These are phyloP conservation scores for Fusarium concolor DNA, from an alignment of 2,329 filamentous ascomycete species.

Conservation along the genomic window DNA sequence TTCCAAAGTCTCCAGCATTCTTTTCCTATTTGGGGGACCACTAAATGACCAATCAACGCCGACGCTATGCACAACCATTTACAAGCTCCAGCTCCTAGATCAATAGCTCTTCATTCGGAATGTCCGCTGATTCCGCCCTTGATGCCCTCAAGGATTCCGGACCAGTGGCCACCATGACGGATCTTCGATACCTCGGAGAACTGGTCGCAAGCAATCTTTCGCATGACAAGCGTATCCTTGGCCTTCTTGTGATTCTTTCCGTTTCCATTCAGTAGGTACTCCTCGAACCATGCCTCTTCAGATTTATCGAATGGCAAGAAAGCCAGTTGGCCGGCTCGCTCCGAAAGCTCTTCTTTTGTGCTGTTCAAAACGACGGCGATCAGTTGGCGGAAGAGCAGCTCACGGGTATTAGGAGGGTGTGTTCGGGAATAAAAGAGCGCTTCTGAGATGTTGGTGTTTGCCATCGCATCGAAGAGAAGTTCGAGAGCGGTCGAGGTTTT, in stretches of 20 bases:
- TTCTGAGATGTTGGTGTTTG: constrained; percentile 74
- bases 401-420: constrained; percentile 70
- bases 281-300: constrained; percentile 81
- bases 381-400: constrained; percentile 74
- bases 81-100: not conserved
- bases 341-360: constrained; percentile 56
- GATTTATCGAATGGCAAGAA: constrained; percentile 76
- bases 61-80: constrained; percentile 40
- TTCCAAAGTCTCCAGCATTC: no score
- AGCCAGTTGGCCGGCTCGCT: constrained; percentile 75
- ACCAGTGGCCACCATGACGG: constrained; percentile 60
- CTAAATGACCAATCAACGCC: constrained; percentile 27
- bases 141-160: constrained; percentile 63
- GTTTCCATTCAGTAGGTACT: constrained; percentile 72
- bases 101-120: constrained; percentile 33
- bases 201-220: constrained; percentile 75
- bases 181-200: constrained; percentile 62
- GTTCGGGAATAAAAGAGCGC: constrained; percentile 79
- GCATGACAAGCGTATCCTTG: constrained; percentile 79
- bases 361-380: constrained; percentile 67
- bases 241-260: constrained; percentile 73
- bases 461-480: constrained; percentile 76
- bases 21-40: no score
- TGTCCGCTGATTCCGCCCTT: constrained; percentile 58
- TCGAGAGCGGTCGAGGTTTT: constrained; percentile 70